Percentiles rank a stretch among this genome's conserved stretches.
Evolutionary conservation across 2,329 filamentous ascomycete genomes (phyloP).

Genomic region (Arthroderma sp.): DNA sequence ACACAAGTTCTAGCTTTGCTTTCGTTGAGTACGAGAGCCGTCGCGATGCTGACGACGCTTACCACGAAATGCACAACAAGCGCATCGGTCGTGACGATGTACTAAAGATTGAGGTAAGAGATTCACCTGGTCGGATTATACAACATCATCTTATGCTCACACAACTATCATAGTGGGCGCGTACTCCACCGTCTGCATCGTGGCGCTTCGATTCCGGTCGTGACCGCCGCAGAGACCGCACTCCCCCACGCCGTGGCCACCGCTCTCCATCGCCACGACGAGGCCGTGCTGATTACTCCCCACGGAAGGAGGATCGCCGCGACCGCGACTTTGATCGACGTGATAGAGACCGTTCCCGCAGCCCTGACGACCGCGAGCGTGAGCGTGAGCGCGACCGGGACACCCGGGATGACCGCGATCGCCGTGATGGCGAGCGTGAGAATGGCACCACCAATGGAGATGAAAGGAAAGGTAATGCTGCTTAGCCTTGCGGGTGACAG

Average conservation of each 20-base stretch:
- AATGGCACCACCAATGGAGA: slow-evolving; percentile 70
- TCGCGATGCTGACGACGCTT: slow-evolving; percentile 95
- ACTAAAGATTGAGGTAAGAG: slow-evolving; percentile 85
- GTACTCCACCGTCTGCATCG: slow-evolving; percentile 91
- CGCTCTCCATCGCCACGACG: slow-evolving; percentile 47
- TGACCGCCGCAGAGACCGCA: slow-evolving; percentile 46
- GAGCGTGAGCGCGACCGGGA: slow-evolving; percentile 35
- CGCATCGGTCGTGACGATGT: slow-evolving; percentile 90
- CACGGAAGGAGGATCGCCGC: slow-evolving; percentile 75
- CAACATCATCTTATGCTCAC: slow-evolving; percentile 13
- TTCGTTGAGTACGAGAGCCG: slow-evolving; percentile 99
- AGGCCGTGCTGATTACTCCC: slow-evolving; percentile 63
- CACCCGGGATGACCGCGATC: slow-evolving; percentile 53
- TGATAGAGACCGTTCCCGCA: slow-evolving; percentile 62
- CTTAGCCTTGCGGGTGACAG: neutral
- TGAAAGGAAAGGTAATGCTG: slow-evolving; percentile 65
- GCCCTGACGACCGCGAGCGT: slow-evolving; percentile 58
- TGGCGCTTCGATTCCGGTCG: slow-evolving; percentile 94
- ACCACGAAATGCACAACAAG: slow-evolving; percentile 99
- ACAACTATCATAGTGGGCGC: slow-evolving; percentile 64
- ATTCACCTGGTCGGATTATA: neutral
- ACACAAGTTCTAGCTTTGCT: slow-evolving; percentile 57
- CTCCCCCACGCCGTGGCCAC: slow-evolving; percentile 63
- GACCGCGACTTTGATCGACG: slow-evolving; percentile 59
- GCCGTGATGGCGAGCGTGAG: slow-evolving; percentile 59